A percentile compares a stretch with the other conserved stretches of the same genome.
phyloP scores from a whole-genome alignment of 2,329 filamentous ascomycete genomes.

The Lasiodiplodia theobromae region DNA sequence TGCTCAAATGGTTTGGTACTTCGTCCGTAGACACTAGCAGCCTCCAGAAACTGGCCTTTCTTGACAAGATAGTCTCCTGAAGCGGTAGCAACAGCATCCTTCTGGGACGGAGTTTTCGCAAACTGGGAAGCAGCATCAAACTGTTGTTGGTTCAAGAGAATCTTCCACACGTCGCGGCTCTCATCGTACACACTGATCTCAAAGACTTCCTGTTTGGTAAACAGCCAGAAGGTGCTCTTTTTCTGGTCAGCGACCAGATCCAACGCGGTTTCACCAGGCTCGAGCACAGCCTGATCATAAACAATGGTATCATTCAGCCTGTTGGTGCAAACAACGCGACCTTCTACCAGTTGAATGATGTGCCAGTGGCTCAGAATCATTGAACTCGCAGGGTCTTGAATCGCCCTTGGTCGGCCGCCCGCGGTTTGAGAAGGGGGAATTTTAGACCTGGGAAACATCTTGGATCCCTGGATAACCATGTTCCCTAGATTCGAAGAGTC shows the following conservation, averaged over 20 bases:
- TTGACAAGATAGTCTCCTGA: slow-evolving; percentile 87
- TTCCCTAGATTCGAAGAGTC: slow-evolving; percentile 70
- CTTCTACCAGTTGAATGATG: slow-evolving; percentile 81
- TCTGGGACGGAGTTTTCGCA: slow-evolving; percentile 80
- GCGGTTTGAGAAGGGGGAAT: slow-evolving; percentile 73
- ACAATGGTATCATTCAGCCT: slow-evolving; percentile 84
- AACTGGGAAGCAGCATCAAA: slow-evolving; percentile 89
- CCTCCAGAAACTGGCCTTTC: slow-evolving; percentile 83
- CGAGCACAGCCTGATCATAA: slow-evolving; percentile 86
- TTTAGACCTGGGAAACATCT: slow-evolving; percentile 75
- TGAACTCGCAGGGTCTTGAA: slow-evolving; percentile 76
- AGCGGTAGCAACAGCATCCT: slow-evolving; percentile 88
- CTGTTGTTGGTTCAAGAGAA: slow-evolving; percentile 84
- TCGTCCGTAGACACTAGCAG: slow-evolving; percentile 88
- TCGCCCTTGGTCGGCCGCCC: slow-evolving; percentile 68
- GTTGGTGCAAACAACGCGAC: slow-evolving; percentile 83
- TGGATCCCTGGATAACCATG: slow-evolving; percentile 79
- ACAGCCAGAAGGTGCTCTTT: slow-evolving; percentile 97
- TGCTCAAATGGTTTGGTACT: slow-evolving; percentile 98
- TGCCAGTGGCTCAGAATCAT: slow-evolving; percentile 94
- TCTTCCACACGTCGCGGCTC: slow-evolving; percentile 91
- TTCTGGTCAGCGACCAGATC: slow-evolving; percentile 87
- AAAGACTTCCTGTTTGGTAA: slow-evolving; percentile 88
- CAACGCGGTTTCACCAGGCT: slow-evolving; percentile 79
- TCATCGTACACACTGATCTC: slow-evolving; percentile 92